Evolutionary conservation across 1,284 basidiomycete genomes (phyloP).

Genomic region (Psilocybe mexicana): DNA sequence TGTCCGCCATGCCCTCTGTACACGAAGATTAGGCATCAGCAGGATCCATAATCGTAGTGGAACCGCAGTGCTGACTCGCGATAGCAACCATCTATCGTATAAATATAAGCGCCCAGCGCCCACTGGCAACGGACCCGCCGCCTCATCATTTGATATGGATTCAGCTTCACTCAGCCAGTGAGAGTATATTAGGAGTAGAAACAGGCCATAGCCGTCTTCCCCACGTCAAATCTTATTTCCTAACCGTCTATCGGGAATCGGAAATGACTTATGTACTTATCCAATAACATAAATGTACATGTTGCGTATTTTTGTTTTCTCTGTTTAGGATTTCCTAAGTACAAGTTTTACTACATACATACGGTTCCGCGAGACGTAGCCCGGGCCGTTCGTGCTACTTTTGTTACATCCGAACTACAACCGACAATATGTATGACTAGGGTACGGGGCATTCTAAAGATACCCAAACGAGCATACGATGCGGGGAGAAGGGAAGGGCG

Average conservation of each 20-base stretch:
- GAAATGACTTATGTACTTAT: background rate
- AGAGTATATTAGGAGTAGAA: too few relatives aligned
- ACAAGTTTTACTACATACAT: too few relatives aligned
- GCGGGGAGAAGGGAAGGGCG: background rate
- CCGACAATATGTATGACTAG: slow-evolving; percentile 12
- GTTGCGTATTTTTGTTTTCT: slow-evolving; percentile 3
- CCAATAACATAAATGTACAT: slow-evolving; percentile 4
- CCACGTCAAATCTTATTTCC: too few relatives aligned
- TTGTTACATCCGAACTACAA: slow-evolving; percentile 17
- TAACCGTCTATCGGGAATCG: too few relatives aligned
- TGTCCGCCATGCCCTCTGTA: background rate
- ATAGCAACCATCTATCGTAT: background rate
- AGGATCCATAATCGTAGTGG: background rate
- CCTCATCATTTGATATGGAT: background rate
- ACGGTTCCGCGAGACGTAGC: slow-evolving; percentile 7
- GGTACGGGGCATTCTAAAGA: slow-evolving; percentile 16
- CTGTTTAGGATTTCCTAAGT: background rate
- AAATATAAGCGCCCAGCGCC: background rate
- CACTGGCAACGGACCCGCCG: background rate
- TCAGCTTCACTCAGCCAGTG: too few relatives aligned
- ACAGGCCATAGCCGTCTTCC: too few relatives aligned
- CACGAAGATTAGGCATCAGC: background rate
- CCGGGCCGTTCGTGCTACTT: slow-evolving; percentile 17
- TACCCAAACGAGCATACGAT: slow-evolving; percentile 7
- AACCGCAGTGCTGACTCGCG: too few relatives aligned